Evolutionary conservation across 176 grass and related monocot species (phyloP).

Genomic region (Luzula sylvatica): DNA sequence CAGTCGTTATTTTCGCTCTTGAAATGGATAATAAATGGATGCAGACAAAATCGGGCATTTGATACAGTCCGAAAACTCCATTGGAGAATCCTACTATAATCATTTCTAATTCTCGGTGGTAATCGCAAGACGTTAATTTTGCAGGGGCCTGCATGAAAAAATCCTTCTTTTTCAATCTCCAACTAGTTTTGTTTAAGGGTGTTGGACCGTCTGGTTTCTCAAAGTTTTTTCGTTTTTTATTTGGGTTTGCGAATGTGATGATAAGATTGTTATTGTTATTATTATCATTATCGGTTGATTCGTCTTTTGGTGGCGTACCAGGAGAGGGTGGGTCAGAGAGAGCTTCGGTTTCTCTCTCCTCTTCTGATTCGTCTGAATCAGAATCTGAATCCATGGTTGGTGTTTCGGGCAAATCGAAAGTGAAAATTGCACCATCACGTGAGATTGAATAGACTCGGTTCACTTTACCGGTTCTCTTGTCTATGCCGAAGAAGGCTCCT

Average conservation of each 20-base stretch:
- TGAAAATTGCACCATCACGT: constrained; percentile 79
- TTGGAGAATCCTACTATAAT: constrained; percentile 78
- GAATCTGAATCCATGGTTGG: constrained; percentile 23
- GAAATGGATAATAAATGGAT: constrained; percentile 79
- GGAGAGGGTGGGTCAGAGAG: too few relatives aligned
- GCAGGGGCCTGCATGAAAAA: constrained; percentile 84
- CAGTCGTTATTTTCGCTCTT: constrained; percentile 85
- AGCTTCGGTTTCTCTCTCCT: background rate
- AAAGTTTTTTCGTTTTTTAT: constrained; percentile 37
- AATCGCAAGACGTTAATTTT: constrained; percentile 77
- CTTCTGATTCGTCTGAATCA: constrained; percentile 38
- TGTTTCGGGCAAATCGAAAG: constrained; percentile 59
- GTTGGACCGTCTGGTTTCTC: constrained; percentile 25
- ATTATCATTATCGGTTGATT: constrained; percentile 25
- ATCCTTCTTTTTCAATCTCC: constrained; percentile 68
- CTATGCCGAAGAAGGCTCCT: constrained; percentile 56
- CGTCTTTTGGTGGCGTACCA: too few relatives aligned
- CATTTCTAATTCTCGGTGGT: constrained; percentile 81
- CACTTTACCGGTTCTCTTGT: constrained; percentile 54
- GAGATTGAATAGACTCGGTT: constrained; percentile 57
- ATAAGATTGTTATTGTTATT: constrained; percentile 21
- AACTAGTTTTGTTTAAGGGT: constrained; percentile 38
- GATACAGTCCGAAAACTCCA: constrained; percentile 86
- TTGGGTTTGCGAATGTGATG: constrained; percentile 28
- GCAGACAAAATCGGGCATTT: constrained; percentile 97